Evolutionary conservation across 169 alveolate species (phyloP).

Genomic region (Theileria sp.): DNA sequence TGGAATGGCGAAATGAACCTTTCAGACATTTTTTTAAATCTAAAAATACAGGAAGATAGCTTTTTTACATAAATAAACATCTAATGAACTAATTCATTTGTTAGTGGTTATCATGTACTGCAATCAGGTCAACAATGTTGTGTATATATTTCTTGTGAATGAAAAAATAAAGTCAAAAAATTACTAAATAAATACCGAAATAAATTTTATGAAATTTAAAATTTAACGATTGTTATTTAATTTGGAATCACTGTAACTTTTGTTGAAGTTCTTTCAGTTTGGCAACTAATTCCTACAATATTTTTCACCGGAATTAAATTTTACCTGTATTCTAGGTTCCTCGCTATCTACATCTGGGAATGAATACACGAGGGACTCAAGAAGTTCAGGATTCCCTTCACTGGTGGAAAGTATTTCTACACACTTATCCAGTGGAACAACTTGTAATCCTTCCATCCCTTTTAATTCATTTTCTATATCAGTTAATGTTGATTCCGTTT

Average conservation of each 20-base stretch:
- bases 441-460: constrained; percentile 52
- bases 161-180: neutral
- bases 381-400: constrained; percentile 64
- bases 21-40: constrained; percentile 27
- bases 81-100: neutral
- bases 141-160: neutral
- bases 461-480: constrained; percentile 52
- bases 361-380: constrained; percentile 63
- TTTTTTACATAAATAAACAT: constrained; percentile 1
- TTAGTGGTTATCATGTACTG: neutral
- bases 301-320: neutral
- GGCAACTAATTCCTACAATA: constrained; percentile 45
- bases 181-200: neutral
- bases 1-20: constrained; percentile 51
- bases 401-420: constrained; percentile 60
- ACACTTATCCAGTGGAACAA: constrained; percentile 50
- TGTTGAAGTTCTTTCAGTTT: constrained; percentile 55
- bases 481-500: constrained; percentile 15
- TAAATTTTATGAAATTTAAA: neutral
- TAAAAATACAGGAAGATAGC: neutral
- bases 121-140: constrained; percentile 8
- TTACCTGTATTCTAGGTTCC: constrained; percentile 46
- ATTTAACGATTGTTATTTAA: constrained; percentile 1
- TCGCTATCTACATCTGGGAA: constrained; percentile 63
- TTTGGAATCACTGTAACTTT: constrained; percentile 11